A percentile compares a stretch with the other conserved stretches of the same genome.
Conservation (phyloP, 306 rosid genomes). For the Cyclanthera cordifolia region DNA sequence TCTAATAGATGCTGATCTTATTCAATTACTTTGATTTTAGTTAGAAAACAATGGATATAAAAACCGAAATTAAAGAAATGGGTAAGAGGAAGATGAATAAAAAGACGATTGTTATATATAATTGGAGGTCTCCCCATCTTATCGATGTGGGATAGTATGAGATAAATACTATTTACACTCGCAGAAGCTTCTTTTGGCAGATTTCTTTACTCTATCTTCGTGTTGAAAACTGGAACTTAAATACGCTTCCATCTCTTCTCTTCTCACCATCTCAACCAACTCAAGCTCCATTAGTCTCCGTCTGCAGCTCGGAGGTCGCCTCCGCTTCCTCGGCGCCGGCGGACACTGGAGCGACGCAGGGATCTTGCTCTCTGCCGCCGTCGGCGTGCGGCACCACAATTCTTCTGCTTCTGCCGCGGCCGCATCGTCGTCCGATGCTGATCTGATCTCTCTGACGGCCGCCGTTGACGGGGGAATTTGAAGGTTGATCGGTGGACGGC, state of each 20-base stretch:
- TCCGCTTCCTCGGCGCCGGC: conserved; percentile 30
- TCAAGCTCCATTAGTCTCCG: conserved; percentile 33
- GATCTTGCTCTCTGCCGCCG: conserved; percentile 11
- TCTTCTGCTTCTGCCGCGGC: neutral
- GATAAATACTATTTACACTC: conserved; percentile 30
- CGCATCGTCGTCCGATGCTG: too few relatives aligned
- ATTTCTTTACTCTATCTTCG: neutral
- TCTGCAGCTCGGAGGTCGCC: conserved; percentile 25
- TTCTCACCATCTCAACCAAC: conserved; percentile 31
- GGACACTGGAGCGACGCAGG: conserved; percentile 3
- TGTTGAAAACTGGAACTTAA: conserved; percentile 28
- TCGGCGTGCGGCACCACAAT: conserved; percentile 14
- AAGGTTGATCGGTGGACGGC: neutral
- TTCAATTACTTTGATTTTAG: too few relatives aligned
- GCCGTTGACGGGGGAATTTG: neutral
- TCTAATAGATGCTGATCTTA: too few relatives aligned
- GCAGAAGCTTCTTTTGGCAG: conserved; percentile 27
- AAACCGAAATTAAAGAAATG: too few relatives aligned
- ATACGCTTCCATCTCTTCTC: conserved; percentile 35
- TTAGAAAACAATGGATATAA: too few relatives aligned
- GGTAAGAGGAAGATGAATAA: too few relatives aligned
- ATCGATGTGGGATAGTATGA: too few relatives aligned
- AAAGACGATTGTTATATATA: too few relatives aligned
- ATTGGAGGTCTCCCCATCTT: too few relatives aligned
- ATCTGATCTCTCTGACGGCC: too few relatives aligned